Percentiles rank a stretch among this genome's conserved stretches.
phyloP scores from a whole-genome alignment of 2,329 filamentous ascomycete species.

The Beauveria medogensis region DNA sequence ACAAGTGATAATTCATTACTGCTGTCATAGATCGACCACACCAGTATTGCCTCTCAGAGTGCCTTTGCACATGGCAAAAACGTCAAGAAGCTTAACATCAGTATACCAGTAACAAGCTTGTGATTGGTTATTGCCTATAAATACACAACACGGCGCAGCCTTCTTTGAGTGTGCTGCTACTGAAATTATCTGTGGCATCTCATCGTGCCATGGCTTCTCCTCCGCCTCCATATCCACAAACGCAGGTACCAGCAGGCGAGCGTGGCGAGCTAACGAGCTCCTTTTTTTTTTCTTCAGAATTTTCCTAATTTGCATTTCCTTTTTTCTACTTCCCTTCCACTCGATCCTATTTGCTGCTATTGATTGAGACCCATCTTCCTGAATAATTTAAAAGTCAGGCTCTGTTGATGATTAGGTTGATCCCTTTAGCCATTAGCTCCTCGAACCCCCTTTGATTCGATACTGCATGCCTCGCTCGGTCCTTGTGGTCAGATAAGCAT shows the following conservation, averaged over 20 bases:
- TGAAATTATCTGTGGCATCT: neutral
- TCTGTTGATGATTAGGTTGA: neutral
- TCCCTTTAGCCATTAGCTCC: neutral
- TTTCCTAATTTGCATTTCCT: neutral
- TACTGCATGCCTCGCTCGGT: neutral
- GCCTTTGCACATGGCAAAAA: too few species aligned
- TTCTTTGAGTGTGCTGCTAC: neutral
- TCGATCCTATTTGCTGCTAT: neutral
- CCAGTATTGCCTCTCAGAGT: too few species aligned
- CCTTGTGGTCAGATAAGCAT: neutral
- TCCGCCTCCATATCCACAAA: neutral
- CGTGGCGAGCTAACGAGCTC: neutral
- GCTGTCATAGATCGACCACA: too few species aligned
- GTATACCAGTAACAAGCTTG: too few species aligned
- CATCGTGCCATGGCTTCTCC: neutral
- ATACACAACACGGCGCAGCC: too few species aligned
- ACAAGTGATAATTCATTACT: too few species aligned
- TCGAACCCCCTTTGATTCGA: neutral
- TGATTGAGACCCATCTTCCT: neutral
- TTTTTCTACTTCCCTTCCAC: neutral
- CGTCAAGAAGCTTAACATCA: too few species aligned
- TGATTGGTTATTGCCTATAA: too few species aligned
- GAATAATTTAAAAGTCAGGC: neutral
- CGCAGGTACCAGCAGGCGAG: neutral
- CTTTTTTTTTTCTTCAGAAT: too few species aligned